Percentiles rank a stretch among this genome's conserved stretches.
Evolutionary conservation across 352 stramenopile genomes (phyloP).

Genomic region (Pythium inflatum): DNA sequence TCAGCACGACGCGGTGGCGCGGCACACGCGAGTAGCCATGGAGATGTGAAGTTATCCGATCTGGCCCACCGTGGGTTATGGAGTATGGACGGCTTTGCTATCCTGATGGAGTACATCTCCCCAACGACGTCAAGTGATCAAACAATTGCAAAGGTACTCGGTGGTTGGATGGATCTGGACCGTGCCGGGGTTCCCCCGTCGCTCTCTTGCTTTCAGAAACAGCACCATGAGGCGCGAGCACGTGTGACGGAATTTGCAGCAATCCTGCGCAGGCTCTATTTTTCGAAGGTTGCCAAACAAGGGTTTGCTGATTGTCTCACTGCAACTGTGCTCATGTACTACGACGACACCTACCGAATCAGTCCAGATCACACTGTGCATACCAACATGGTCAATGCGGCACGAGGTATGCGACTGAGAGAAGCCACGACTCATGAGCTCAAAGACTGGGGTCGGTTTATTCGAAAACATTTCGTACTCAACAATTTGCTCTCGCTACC

Average conservation of each 20-base stretch:
- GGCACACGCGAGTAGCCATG: conserved; percentile 8
- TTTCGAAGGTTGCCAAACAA: neutral
- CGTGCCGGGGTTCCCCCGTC: conserved; percentile 9
- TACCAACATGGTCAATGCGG: neutral
- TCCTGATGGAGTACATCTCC: conserved; percentile 31
- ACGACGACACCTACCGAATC: neutral
- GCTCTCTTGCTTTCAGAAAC: conserved; percentile 15
- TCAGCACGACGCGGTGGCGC: conserved; percentile 15
- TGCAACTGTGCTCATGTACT: conserved; percentile 10
- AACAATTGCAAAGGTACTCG: conserved; percentile 27
- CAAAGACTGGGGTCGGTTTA: neutral
- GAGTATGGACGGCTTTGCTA: conserved; percentile 32
- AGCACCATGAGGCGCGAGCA: neutral
- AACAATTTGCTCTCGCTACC: conserved; percentile 1
- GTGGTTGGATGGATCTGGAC: conserved; percentile 17
- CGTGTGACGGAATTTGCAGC: neutral
- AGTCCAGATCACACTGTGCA: conserved; percentile 1
- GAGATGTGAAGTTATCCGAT: conserved; percentile 25
- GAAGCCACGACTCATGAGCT: neutral
- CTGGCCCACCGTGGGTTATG: conserved; percentile 26
- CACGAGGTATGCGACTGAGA: neutral
- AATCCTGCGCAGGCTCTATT: neutral
- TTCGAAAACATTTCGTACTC: conserved; percentile 1
- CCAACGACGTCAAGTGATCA: conserved; percentile 24
- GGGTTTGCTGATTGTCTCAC: conserved; percentile 11